phyloP scores from a whole-genome alignment of 2,329 filamentous ascomycete species.

The Capronia americana region DNA sequence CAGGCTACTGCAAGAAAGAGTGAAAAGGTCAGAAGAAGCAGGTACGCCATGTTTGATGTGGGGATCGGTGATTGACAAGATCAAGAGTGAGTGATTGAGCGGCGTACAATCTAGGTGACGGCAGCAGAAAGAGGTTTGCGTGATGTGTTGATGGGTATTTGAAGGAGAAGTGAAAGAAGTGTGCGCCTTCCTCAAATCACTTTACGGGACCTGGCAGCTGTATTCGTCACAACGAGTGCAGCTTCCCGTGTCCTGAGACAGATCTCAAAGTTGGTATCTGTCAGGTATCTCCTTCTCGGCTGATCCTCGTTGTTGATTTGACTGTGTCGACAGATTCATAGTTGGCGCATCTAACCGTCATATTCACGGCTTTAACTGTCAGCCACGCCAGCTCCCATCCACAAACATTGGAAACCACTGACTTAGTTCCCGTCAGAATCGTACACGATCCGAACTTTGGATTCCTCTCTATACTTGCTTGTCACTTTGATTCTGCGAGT shows the following conservation, averaged over 20 bases:
- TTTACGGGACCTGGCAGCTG: conserved; percentile 26
- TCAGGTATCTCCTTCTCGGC: conserved; percentile 6
- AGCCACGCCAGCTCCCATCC: neutral
- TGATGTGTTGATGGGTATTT: neutral
- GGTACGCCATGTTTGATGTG: conserved; percentile 11
- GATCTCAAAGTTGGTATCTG: conserved; percentile 19
- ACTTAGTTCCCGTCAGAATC: conserved; percentile 7
- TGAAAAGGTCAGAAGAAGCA: conserved; percentile 6
- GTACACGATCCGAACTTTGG: conserved; percentile 37
- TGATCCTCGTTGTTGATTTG: neutral
- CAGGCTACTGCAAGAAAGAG: conserved; percentile 8
- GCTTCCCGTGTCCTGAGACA: conserved; percentile 21
- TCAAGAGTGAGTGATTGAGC: neutral
- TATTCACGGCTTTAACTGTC: conserved; percentile 15
- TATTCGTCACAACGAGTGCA: conserved; percentile 18
- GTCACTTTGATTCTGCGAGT: conserved; percentile 25
- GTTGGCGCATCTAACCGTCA: neutral
- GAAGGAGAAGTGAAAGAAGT: neutral
- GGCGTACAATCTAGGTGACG: neutral
- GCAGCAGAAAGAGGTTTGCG: neutral
- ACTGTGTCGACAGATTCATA: neutral
- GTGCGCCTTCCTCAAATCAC: neutral
- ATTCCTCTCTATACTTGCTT: conserved; percentile 27
- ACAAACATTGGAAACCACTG: neutral
- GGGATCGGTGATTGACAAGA: conserved; percentile 2